Base-by-base conservation (phyloP, 2,329 filamentous ascomycete genomes). In the Cladosporium phlei region DNA sequence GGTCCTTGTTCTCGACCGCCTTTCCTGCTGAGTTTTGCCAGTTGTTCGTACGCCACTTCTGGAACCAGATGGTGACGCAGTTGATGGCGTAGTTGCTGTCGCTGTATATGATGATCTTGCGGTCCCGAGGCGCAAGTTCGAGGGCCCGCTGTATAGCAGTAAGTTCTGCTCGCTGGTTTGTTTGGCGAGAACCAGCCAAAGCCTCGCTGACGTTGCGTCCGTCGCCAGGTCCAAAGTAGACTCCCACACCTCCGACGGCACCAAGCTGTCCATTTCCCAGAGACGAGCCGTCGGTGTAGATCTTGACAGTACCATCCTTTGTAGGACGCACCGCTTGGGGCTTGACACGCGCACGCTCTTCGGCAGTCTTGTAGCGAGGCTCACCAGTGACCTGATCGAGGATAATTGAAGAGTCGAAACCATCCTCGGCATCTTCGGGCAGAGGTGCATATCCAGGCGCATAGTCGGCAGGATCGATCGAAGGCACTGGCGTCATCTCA, bases 81-180 rank as follows among this genome's bases (percentile, higher is more conserved):
- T 90, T 84, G 66, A 96, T 95, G 1, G 87, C 78, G 69, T 97
- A 97, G 59, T 83, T 82, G 66, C 86, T 93, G 68, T 98, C 93
- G n/a, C 83, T 89, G 62, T 83, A 78, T 55, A 98, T 94, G 47
- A 82, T 77, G 10, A 94, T 77, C 50, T 81, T 74, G 48, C 85
- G 77, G 48, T 83, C 74, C 12, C 78, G 68, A 1, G 86, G 83
- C 2, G 83, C 81, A 35, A 84, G 78, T 59, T 96, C 82, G 17
- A 97, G 74, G 1, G 90, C 90, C 48, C 90, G 85, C 22, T 87
- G 73, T 52, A 97, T 85, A 6, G 89, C 93, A 19, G 86, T 90
- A 49, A 98, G 74, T 69, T 98, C 93, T n/a, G 91, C 93, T 3
- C 93, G 86, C 66, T 97, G 88, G 64, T 98, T 98, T 1, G 93